Percentiles rank a stretch among this genome's conserved stretches.
Evolutionary conservation across 495 filamentous ascomycete species (phyloP).

Genomic region (Parmelia sp.): DNA sequence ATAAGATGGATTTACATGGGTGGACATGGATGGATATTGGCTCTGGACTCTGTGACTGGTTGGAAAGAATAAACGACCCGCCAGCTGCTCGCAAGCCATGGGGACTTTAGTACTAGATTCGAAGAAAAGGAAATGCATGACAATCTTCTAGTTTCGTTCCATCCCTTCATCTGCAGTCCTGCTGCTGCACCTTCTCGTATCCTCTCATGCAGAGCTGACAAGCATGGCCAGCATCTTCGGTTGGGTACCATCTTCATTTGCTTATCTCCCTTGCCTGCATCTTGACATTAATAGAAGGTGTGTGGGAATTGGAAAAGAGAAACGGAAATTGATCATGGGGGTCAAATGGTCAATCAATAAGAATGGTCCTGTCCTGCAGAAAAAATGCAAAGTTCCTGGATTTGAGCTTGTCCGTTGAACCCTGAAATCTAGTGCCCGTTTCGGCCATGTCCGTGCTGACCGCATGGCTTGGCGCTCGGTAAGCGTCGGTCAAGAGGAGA

Average conservation of each 20-base stretch:
- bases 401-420: neutral
- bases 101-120: too few species aligned
- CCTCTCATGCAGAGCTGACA: neutral
- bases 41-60: neutral
- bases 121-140: neutral
- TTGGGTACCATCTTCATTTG: too few species aligned
- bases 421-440: neutral
- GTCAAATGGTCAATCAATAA: too few species aligned
- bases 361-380: neutral
- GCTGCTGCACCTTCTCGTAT: neutral
- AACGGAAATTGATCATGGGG: too few species aligned
- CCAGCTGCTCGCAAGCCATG: neutral
- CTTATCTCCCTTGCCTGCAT: too few species aligned
- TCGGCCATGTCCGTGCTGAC: conserved; percentile 12
- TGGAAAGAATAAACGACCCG: neutral
- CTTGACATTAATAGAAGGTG: too few species aligned
- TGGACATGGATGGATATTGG: too few species aligned
- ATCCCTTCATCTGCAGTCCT: too few species aligned
- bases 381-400: neutral
- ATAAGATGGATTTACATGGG: too few species aligned
- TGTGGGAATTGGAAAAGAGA: too few species aligned
- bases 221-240: too few species aligned
- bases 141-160: neutral
- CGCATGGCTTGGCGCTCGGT: conserved; percentile 1
- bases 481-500: conserved; percentile 4